These are phyloP conservation scores for Jackrogersella multiformis DNA, from an alignment of 495 filamentous ascomycete species.

Conservation along the genomic window DNA sequence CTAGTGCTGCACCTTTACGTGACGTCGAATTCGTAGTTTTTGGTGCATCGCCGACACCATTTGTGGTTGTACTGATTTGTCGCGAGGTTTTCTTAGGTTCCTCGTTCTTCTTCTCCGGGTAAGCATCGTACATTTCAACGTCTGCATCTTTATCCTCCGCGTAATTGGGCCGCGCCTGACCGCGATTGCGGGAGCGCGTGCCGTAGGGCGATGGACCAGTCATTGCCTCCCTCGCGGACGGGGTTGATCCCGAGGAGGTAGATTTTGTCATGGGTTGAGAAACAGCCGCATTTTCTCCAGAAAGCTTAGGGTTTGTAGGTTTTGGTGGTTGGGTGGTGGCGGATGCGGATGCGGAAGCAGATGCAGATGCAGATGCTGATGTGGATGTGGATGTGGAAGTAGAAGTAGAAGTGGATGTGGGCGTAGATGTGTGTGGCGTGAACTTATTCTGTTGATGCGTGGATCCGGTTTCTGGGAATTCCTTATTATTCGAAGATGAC, in stretches of 20 bases:
- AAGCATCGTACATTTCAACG: conserved; percentile 71
- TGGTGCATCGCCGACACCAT: conserved; percentile 42
- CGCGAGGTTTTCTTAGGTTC: conserved; percentile 60
- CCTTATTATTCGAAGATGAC: conserved; percentile 47
- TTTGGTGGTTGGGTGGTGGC: conserved; percentile 33
- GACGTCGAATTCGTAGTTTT: conserved; percentile 54
- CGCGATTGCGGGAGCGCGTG: conserved; percentile 92
- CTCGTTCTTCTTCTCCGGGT: conserved; percentile 60
- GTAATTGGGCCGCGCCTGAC: conserved; percentile 86
- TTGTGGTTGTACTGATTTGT: conserved; percentile 46
- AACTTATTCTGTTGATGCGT: conserved; percentile 43
- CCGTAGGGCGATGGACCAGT: conserved; percentile 77
- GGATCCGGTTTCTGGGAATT: conserved; percentile 38
- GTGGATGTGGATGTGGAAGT: conserved; percentile 34
- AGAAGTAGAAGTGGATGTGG: conserved; percentile 25
- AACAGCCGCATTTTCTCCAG: conserved; percentile 42
- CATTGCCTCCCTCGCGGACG: conserved; percentile 50
- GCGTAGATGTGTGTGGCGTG: conserved; percentile 41
- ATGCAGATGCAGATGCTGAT: conserved; percentile 28
- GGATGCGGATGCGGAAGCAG: no score
- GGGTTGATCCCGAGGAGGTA: conserved; percentile 50
- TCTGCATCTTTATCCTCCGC: conserved; percentile 96
- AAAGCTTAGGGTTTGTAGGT: conserved; percentile 38
- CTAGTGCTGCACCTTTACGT: conserved; percentile 55
- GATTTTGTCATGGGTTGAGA: conserved; percentile 59